Evolutionary conservation across 805 yeast genomes (phyloP).

Genomic region (Metschnikowia shivogae): DNA sequence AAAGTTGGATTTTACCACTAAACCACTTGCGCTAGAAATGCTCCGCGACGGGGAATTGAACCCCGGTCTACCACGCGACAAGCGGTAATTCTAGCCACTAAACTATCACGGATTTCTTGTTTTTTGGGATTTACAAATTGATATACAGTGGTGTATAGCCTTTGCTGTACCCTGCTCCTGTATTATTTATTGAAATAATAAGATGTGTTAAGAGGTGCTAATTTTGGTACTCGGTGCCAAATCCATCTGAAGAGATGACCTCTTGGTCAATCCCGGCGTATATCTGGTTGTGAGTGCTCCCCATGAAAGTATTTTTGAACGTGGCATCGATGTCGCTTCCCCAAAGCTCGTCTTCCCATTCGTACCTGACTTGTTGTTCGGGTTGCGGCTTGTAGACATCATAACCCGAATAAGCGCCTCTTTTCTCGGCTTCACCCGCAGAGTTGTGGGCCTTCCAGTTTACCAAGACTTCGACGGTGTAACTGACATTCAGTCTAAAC

Average conservation of each 20-base stretch:
- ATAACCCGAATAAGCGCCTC: background rate
- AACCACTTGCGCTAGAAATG: constrained; percentile 18
- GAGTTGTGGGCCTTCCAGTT: background rate
- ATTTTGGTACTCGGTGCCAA: no score
- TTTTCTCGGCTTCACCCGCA: background rate
- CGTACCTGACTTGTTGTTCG: background rate
- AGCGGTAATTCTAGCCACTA: constrained; percentile 19
- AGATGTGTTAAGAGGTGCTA: no score
- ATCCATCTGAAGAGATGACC: no score
- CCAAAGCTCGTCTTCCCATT: background rate
- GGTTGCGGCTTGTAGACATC: background rate
- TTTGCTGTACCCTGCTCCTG: no score
- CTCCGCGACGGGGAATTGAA: constrained; percentile 19
- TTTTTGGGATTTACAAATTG: no score
- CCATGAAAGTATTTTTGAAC: background rate
- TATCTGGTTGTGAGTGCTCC: background rate
- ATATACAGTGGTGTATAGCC: no score
- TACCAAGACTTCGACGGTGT: background rate
- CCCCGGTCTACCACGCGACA: constrained; percentile 20
- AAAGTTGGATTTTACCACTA: constrained; percentile 21
- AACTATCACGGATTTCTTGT: constrained; percentile 15
- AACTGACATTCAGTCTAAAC: background rate
- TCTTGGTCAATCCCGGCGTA: no score
- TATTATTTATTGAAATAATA: no score
- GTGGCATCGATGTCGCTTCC: background rate